Evolutionary conservation across 352 stramenopile genomes (phyloP), one percentile per base, ranked within the genome.

Genomic region (Phytophthora foliorum): DNA sequence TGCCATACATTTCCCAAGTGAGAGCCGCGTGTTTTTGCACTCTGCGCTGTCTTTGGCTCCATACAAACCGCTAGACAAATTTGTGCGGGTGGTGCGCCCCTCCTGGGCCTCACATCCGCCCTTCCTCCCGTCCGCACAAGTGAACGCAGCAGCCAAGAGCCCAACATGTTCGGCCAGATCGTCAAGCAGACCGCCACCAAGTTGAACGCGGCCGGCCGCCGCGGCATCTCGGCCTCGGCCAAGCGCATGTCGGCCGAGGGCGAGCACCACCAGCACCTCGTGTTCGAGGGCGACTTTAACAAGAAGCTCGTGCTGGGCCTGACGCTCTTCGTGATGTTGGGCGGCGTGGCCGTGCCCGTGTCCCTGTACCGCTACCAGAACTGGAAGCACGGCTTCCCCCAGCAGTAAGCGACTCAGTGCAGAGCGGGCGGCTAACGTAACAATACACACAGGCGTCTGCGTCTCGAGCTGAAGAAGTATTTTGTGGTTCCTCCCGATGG

Each of bases 311-410:
- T 90, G 45, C 79, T 78, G 60, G 80, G 81, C 24, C 45, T 90
- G 63, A 69, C 72, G 27, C 38, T 90, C 19, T 76, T 92, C 63
- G 83, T 94, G 42, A 84, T 91, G 39, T 74, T 81, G 24, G 86
- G 82, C 58, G 88, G 88, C 65, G 68, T 90, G 19, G 81, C 57
- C 42, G 80, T 93, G 27, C 88, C 88, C 45, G 68, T 94, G 57
- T 39, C 77, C 50, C 67, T 90, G 56, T 72, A 87, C 72, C 88
- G 86, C 75, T 92, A 93, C 79, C 88, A 96, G 79, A 96, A 96
- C 86, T 96, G 82, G 81, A 96, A 96, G 85, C 86, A 93, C 79
- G 88, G 88, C 29, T 96, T 96, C 73, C 88, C 88, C 39, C 88
- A 89, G 65, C 76, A 86, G 60, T 91, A 94, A 94, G 54, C 46